These are phyloP conservation scores for Bidens hawaiensis DNA, from an alignment of 140 eudicot genomes.

Conservation along the genomic window DNA sequence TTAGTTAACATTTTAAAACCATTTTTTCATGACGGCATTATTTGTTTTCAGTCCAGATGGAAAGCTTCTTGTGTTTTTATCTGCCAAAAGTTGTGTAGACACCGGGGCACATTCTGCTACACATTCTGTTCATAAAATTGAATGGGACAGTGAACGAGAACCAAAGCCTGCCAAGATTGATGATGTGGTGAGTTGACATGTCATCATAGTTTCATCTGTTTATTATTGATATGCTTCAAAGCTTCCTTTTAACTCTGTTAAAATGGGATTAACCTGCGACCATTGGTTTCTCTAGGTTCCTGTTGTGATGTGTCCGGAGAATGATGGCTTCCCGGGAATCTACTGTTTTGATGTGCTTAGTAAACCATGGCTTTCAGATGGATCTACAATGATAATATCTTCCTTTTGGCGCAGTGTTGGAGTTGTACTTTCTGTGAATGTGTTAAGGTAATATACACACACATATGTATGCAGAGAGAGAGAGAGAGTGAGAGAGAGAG, in stretches of 20 bases:
- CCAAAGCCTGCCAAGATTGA: conserved; percentile 39
- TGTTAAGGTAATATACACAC: conserved; percentile 70
- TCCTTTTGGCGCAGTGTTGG: conserved; percentile 89
- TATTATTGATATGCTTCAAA: not conserved
- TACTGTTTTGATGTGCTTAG: conserved; percentile 53
- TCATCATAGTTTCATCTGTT: not conserved
- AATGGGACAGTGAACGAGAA: conserved; percentile 67
- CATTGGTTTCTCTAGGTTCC: conserved; percentile 54
- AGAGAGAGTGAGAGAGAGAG: too few relatives aligned
- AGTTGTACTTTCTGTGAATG: conserved; percentile 66
- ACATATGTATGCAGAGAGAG: too few relatives aligned
- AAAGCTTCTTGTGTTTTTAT: conserved; percentile 69
- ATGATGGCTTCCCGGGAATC: conserved; percentile 85
- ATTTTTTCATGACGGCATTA: not conserved
- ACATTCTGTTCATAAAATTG: conserved; percentile 80
- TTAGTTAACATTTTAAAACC: not conserved
- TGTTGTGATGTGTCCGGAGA: conserved; percentile 81
- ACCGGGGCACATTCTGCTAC: conserved; percentile 91
- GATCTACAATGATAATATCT: conserved; percentile 63
- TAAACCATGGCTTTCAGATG: conserved; percentile 96
- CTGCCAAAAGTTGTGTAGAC: conserved; percentile 79
- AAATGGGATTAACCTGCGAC: too few relatives aligned
- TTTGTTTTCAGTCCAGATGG: conserved; percentile 76
- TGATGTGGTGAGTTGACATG: conserved; percentile 62
- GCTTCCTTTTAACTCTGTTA: not conserved